These are phyloP conservation scores for Omphalotus guepiniiformis DNA, from an alignment of 768 basidiomycete genomes.

Conservation along the genomic window DNA sequence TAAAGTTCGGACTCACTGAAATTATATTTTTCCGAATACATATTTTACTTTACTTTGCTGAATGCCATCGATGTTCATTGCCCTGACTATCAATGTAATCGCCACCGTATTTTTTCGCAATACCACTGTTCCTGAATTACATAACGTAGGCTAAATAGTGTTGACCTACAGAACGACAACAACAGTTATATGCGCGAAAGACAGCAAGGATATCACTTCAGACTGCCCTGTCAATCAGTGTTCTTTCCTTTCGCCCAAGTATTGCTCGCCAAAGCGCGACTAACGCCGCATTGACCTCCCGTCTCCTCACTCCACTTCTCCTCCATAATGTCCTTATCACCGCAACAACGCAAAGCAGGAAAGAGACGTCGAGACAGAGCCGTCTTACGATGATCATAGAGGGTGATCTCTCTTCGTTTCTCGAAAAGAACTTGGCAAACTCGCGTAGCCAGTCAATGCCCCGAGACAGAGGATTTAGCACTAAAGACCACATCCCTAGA, in stretches of 20 bases:
- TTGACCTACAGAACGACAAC: no score
- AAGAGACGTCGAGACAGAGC: constrained; percentile 74
- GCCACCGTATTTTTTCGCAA: no score
- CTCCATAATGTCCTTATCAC: constrained; percentile 58
- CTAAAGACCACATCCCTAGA: constrained; percentile 77
- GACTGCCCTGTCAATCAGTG: constrained; percentile 50
- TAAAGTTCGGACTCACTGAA: no score
- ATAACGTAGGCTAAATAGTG: no score
- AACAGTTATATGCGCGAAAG: no score
- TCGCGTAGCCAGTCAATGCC: constrained; percentile 45
- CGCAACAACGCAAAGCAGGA: constrained; percentile 62
- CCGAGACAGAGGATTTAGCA: constrained; percentile 60
- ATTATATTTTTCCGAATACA: neutral
- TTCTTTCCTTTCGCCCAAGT: constrained; percentile 46
- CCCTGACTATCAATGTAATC: neutral
- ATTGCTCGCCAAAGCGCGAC: constrained; percentile 67
- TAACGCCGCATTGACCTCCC: constrained; percentile 65
- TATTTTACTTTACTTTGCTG: neutral
- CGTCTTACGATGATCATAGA: constrained; percentile 65
- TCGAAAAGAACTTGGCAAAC: constrained; percentile 54
- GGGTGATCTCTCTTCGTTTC: constrained; percentile 59
- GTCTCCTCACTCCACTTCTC: constrained; percentile 62
- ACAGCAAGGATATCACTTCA: constrained; percentile 16
- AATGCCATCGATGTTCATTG: neutral
- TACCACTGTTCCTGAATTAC: no score